Conservation (phyloP, 169 alveolate species). For the Theileria equi region DNA sequence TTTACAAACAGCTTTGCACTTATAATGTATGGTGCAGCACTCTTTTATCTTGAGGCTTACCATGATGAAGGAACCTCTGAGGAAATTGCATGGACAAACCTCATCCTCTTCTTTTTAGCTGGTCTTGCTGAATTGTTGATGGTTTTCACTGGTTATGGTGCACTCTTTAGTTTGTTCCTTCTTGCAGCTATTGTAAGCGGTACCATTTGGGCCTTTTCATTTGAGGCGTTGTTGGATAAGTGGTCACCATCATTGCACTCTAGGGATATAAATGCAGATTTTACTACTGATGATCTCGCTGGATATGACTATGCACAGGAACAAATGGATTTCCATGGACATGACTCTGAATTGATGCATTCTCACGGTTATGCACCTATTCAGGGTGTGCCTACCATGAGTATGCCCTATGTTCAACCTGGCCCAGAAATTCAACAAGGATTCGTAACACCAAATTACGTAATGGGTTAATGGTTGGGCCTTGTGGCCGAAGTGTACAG, state of each 20-base stretch:
- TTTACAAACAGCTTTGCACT: conserved; percentile 79
- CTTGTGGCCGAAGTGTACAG: too few species aligned
- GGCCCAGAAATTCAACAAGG: too few species aligned
- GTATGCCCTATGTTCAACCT: too few species aligned
- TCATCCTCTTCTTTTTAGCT: conserved; percentile 76
- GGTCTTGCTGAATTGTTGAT: conserved; percentile 79
- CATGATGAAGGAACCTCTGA: conserved; percentile 86
- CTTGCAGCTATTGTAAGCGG: conserved; percentile 78
- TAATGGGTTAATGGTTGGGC: too few species aligned
- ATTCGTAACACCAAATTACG: too few species aligned
- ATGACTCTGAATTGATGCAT: too few species aligned
- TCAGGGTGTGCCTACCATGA: too few species aligned
- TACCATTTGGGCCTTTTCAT: conserved; percentile 80
- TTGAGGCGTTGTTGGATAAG: conserved; percentile 81
- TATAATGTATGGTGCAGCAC: conserved; percentile 80
- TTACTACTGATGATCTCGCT: conserved; percentile 54
- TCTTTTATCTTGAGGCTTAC: conserved; percentile 81
- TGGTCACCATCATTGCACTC: conserved; percentile 84
- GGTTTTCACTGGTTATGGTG: conserved; percentile 85
- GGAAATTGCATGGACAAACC: conserved; percentile 81
- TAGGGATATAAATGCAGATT: conserved; percentile 79
- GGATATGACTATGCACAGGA: conserved; percentile 18
- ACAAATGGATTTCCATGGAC: too few species aligned
- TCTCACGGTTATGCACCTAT: too few species aligned
- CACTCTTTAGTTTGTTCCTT: conserved; percentile 76